Percentiles rank a stretch among this genome's conserved stretches.
These are phyloP conservation scores for Gossypium schwendimanii DNA, from an alignment of 441 rosid species.

Conservation along the genomic window DNA sequence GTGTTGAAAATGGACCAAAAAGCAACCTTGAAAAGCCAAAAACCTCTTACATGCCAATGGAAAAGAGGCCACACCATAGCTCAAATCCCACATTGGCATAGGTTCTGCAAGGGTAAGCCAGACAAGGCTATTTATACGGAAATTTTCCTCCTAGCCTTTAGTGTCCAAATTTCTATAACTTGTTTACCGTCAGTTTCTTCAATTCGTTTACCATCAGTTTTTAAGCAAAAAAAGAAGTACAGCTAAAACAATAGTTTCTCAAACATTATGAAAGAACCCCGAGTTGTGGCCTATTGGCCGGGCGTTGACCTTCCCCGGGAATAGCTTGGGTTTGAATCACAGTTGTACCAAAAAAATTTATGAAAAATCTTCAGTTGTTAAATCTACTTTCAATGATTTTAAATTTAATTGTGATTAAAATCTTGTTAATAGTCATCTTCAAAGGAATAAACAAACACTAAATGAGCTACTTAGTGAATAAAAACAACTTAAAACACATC, in stretches of 20 bases:
- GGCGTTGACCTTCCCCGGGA: too few relatives aligned
- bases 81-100: background rate
- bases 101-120: background rate
- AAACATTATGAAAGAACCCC: background rate
- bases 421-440: background rate
- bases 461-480: background rate
- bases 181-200: background rate
- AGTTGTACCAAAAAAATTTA: too few relatives aligned
- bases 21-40: background rate
- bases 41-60: background rate
- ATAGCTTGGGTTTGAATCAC: too few relatives aligned
- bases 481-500: too few relatives aligned
- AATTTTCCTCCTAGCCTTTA: background rate
- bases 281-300: too few relatives aligned
- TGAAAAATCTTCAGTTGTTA: background rate
- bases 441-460: background rate
- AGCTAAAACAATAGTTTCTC: background rate
- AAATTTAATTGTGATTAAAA: background rate
- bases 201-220: background rate
- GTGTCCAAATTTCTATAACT: background rate
- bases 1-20: background rate
- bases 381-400: background rate
- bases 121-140: background rate
- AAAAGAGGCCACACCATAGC: background rate
- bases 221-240: background rate